Base-by-base conservation (phyloP, 495 filamentous ascomycete genomes). In the Lophiostoma macrostomum region DNA sequence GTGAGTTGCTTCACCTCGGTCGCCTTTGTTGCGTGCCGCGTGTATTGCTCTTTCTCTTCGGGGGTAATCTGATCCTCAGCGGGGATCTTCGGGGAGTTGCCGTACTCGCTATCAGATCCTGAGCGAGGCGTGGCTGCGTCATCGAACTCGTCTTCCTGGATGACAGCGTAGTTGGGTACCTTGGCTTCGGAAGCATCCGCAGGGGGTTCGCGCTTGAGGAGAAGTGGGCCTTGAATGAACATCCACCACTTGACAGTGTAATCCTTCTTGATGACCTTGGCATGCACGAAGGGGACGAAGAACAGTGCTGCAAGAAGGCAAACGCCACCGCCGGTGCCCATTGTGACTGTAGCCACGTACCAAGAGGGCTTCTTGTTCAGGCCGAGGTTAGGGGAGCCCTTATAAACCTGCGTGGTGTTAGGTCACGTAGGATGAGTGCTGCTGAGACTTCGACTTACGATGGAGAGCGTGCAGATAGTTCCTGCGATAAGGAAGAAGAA, bases 201-300 rank as follows among this genome's bases (percentile, higher is more conserved):
- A 30, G 50, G 45, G 5, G 39, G 6, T 3, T 36, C 14, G 16
- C 56, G 48, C 35, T 28, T 59, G 20, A 77, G 71, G 40, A 84
- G 74, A 1, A 77, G 63, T 24, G 80, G 80, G 0, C 80, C 79
- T 30, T 70, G 44, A 62, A 77, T 31, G 60, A 80, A 67, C 66
- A 73, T 71, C 61, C 67, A 83, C 75, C 74, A 77, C 54, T 76
- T 73, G 65, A 84, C 58, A 1, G 65, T 61, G 47, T 70, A 64
- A 46, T 84, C 80, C 56, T 71, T 75, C 66, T 73, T 77, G 67
- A 83, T 72, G 48, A 84, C 66, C 38, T 70, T 74, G 19, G 75
- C 68, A 64, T 80, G 68, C 5, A 80, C 60, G 45, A 67, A 84
- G 36, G 80, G 80, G 19, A 84, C 71, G 63, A 84, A 82, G 71